phyloP scores from a whole-genome alignment of 2,329 filamentous ascomycete genomes.

The Cordyceps cateniannulata region DNA sequence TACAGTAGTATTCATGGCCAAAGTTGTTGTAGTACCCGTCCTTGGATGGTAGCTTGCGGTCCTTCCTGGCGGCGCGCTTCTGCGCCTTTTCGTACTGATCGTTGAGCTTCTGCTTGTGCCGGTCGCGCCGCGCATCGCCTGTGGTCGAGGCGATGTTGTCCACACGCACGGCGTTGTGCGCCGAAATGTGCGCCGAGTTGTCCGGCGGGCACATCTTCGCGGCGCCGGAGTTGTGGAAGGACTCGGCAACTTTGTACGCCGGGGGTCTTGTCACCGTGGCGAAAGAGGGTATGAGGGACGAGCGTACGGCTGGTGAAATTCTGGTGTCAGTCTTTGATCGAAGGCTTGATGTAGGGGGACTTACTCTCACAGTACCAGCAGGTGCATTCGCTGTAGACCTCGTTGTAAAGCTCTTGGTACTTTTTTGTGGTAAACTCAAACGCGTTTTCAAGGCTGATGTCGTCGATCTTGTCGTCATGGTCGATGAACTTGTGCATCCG shows the following conservation, averaged over 20 bases:
- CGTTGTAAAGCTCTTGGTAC: conserved; percentile 59
- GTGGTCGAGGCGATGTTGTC: neutral
- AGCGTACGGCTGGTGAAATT: neutral
- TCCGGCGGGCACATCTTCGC: conserved; percentile 46
- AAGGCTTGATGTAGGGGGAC: conserved; percentile 29
- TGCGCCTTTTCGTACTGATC: conserved; percentile 50
- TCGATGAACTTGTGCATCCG: conserved; percentile 57
- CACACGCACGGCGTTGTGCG: conserved; percentile 58
- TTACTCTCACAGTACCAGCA: conserved; percentile 76
- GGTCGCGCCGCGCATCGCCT: conserved; percentile 9
- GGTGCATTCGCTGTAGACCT: conserved; percentile 69
- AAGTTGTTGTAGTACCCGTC: conserved; percentile 48
- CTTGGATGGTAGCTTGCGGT: conserved; percentile 39
- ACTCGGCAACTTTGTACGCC: conserved; percentile 23
- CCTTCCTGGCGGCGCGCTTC: conserved; percentile 43
- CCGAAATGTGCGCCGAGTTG: conserved; percentile 63
- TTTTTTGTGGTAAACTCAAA: conserved; percentile 68
- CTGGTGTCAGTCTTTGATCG: conserved; percentile 26
- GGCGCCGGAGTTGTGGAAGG: conserved; percentile 41
- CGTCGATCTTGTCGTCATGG: conserved; percentile 79
- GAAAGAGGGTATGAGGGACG: neutral
- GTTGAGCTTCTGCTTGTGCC: conserved; percentile 35
- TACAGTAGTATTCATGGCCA: conserved; percentile 43
- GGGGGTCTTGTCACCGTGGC: conserved; percentile 25
- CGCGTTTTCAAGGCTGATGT: conserved; percentile 52